Percentiles rank a stretch among this genome's conserved stretches.
Conservation (phyloP, 768 basidiomycete species). For the Suillus cothurnatus region DNA sequence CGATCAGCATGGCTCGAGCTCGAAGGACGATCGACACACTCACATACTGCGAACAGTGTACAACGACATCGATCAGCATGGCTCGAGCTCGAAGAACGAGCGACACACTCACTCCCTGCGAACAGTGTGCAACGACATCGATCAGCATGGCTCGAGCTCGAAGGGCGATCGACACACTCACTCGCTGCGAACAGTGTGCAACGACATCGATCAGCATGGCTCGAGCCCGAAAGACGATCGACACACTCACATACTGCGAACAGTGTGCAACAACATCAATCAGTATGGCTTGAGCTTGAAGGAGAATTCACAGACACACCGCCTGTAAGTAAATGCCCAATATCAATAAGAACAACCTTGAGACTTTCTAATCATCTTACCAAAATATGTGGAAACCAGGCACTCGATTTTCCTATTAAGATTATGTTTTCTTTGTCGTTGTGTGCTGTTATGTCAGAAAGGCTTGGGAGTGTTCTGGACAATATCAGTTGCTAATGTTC, state of each 20-base stretch:
- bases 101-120: not conserved
- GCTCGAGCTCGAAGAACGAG: not conserved
- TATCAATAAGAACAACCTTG: not conserved
- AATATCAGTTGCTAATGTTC: not conserved
- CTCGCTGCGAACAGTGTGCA: not conserved
- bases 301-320: not conserved
- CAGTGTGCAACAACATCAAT: not conserved
- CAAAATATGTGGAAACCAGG: not conserved
- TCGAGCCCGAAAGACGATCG: no score
- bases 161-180: not conserved
- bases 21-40: no score
- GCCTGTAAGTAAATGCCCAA: not conserved
- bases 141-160: not conserved
- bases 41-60: not conserved
- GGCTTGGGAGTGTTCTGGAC: not conserved
- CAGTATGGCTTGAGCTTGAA: not conserved
- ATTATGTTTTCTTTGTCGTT: no score
- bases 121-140: not conserved
- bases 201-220: not conserved
- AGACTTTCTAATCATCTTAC: not conserved
- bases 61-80: not conserved
- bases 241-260: not conserved
- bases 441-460: no score
- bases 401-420: not conserved
- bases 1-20: no score